These are phyloP conservation scores for Paecilomyces dactylethromorphus DNA, from an alignment of 2,329 filamentous ascomycete species.

Conservation along the genomic window DNA sequence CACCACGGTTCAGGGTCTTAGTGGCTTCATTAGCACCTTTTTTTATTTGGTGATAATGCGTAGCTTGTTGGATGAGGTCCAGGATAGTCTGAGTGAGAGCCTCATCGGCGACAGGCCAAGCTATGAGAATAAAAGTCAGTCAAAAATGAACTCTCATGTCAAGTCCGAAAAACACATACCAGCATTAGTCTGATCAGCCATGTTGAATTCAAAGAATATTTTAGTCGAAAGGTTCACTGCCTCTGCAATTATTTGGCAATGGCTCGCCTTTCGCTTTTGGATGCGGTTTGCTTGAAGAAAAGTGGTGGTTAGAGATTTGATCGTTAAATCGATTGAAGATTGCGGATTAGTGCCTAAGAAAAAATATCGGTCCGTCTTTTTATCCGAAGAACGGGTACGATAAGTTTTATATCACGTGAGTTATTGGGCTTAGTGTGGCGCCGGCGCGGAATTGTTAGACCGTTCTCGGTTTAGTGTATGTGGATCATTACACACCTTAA, in stretches of 20 bases:
- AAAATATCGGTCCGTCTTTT: neutral
- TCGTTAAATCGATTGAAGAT: too few species aligned
- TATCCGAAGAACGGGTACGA: neutral
- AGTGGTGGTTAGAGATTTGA: neutral
- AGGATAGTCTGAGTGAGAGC: conserved; percentile 75
- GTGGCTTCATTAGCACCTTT: conserved; percentile 84
- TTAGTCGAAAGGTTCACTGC: conserved; percentile 2
- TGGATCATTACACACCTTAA: neutral
- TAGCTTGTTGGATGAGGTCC: conserved; percentile 68
- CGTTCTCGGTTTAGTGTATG: neutral
- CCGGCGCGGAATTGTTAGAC: neutral
- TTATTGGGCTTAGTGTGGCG: neutral
- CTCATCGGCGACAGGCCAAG: conserved; percentile 67
- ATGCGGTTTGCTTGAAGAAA: neutral
- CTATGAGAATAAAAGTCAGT: conserved; percentile 27
- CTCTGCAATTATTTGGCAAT: neutral
- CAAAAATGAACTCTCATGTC: neutral
- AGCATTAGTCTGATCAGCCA: conserved; percentile 2
- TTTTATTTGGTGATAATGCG: conserved; percentile 64
- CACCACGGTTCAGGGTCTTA: conserved; percentile 86
- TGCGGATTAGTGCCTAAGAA: too few species aligned
- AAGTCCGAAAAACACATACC: neutral
- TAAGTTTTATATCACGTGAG: neutral
- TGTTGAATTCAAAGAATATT: neutral
- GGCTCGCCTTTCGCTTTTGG: neutral